Conservation (phyloP, 371 early-diverging fungal genomes). For the Mortierella sp. region DNA sequence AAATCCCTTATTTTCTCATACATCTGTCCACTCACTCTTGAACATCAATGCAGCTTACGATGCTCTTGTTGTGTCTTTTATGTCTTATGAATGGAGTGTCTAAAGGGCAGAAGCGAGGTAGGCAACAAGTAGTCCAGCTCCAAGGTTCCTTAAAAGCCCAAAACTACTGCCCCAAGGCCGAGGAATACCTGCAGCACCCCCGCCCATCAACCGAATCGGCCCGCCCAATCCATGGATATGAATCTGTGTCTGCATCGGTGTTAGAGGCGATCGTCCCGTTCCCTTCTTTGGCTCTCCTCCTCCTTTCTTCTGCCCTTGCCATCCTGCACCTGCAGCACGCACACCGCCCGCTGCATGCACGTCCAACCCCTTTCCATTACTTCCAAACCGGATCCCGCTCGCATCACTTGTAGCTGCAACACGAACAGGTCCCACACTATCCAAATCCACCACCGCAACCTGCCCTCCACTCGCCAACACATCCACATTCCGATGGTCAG, state of each 20-base stretch:
- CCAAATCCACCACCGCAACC: constrained; percentile 20
- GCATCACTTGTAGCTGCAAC: constrained; percentile 28
- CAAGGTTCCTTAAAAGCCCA: not conserved
- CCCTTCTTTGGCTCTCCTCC: constrained; percentile 22
- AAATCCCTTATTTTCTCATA: not conserved
- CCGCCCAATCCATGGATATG: constrained; percentile 21
- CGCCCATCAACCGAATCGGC: constrained; percentile 45
- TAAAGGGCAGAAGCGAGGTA: constrained; percentile 3
- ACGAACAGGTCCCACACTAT: constrained; percentile 28
- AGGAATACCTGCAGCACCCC: constrained; percentile 5
- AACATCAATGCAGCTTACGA: not conserved
- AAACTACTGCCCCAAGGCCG: constrained; percentile 1
- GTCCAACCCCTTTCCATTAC: not conserved
- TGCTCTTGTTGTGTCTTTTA: no score
- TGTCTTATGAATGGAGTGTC: not conserved
- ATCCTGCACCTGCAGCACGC: not conserved
- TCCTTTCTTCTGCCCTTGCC: not conserved
- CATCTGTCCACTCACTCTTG: not conserved
- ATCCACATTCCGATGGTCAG: constrained; percentile 36
- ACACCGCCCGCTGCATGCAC: not conserved
- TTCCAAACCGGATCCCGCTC: constrained; percentile 6
- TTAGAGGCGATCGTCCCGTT: not conserved
- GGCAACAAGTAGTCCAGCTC: constrained; percentile 20
- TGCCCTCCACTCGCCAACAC: constrained; percentile 33
- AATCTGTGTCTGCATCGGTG: not conserved